Base-by-base conservation (phyloP, 2,329 filamentous ascomycete genomes). In the Hirsutella thompsonii region DNA sequence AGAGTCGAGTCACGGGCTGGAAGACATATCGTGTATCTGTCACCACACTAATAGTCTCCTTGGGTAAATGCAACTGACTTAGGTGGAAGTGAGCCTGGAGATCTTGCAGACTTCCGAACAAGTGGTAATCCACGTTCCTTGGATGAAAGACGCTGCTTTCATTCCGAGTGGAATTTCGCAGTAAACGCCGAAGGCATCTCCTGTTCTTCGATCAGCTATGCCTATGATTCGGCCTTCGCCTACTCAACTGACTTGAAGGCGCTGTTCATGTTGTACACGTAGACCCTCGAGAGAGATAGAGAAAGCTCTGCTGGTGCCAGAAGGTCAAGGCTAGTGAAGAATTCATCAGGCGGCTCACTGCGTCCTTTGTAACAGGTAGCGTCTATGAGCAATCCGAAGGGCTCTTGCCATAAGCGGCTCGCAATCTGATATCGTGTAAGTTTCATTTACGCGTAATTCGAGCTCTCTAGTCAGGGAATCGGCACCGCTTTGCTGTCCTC, bases 211-310 rank as follows among this genome's bases (percentile, higher is more conserved):
- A 41, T 19, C 2, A 39, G 41, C 20, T 16, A 8, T 10, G 1
- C 20, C 13, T 5, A 20, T 28, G 11, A 10, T 4, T 9, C 13
- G 32, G 6, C 14, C 3, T 5, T 20, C 10, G 34, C 8, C 8
- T 3, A 14, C 5, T 11, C 23, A 10, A 36, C 20, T 23, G 19
- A 74, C 70, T 74, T 70, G 55, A 80, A 82, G 10, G 76, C 72
- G 51, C 74, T 81, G 50, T 83, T 83, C 78, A 83, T 83, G 52
- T 83, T 83, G 58, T 83, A 83, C 14, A 83, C 67, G 47, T 83
- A 83, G 33, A 81, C 68, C 30, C 77, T 68, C 1, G 71, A 66
- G 4, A 83, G 60, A 44, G 79, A 74, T 39, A 66, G 67, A 2
- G 71, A 67, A 36, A 83, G 56, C 49, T 83, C 79, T 0, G 67